Conservation (phyloP, 768 basidiomycete species). For the Tylopilus sp. region DNA sequence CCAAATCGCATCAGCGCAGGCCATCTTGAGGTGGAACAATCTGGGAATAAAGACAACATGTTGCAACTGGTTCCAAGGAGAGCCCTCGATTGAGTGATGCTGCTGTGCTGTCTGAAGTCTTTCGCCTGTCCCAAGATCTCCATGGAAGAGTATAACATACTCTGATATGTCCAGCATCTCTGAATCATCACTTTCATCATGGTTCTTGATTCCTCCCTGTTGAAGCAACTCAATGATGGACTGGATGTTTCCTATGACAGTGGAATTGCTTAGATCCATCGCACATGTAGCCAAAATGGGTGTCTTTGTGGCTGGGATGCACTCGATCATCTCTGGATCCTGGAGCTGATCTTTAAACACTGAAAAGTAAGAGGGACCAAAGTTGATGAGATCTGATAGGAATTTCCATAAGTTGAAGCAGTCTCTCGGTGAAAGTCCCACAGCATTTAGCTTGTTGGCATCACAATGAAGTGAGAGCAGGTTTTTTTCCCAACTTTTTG, state of each 20-base stretch:
- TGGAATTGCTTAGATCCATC: neutral
- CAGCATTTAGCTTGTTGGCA: no score
- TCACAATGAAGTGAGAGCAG: neutral
- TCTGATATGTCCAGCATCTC: neutral
- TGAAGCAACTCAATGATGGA: neutral
- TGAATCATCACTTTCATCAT: neutral
- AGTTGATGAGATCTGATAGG: neutral
- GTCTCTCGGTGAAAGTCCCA: neutral
- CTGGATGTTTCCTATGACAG: neutral
- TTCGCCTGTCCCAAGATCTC: neutral
- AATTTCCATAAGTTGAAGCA: neutral
- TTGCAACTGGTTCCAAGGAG: conserved; percentile 30
- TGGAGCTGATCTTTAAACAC: neutral
- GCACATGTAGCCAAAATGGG: neutral
- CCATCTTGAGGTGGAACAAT: conserved; percentile 37
- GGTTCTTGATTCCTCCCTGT: neutral
- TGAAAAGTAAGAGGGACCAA: neutral
- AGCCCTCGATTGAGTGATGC: conserved; percentile 1
- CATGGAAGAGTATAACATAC: neutral
- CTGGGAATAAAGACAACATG: conserved; percentile 33
- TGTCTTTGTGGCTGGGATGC: neutral
- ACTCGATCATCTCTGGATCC: neutral
- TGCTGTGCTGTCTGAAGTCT: neutral
- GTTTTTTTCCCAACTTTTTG: neutral
- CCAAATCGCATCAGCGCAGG: conserved; percentile 22